Evolutionary conservation across 306 rosid species (phyloP), one percentile per base, ranked within the genome.

Genomic region (Pterocarpus santalinus): DNA sequence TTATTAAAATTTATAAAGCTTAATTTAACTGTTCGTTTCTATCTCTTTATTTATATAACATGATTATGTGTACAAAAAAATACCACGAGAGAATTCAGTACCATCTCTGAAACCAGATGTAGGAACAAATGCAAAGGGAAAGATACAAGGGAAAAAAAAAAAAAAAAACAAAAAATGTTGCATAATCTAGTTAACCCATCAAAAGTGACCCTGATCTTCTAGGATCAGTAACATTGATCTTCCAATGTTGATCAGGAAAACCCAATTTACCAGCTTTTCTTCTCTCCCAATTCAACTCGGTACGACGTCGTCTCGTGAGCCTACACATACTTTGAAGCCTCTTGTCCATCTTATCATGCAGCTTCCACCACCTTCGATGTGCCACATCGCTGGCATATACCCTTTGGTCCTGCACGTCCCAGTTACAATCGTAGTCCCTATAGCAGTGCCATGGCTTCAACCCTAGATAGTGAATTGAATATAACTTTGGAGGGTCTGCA

Each of bases 311-410:
- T 70, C 82, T 70, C 15, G 94, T 95, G 66, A 95, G 68, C 83
- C 89, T 46, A 82, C 99, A 95, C 65, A 91, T 79, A 7, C 63
- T 34, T 79, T 90, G 92, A 88, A 95, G 76, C 68, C 17, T 66
- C 43, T 46, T 33, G 5, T 91, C 89, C 94, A 95, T 88, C 28
- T 28, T 79, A 32, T 95, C 99, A 32, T 93, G 86, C 0, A 95
- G 28, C 60, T 66, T 87, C 99, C 99, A 95, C 99, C 99, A 95
- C 69, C 90, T 82, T 58, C 12, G 63, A 44, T 95, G 99, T 1
- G 99, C 99, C 73, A 89, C 96, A 76, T 95, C 98, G 41, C 97
- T 93, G 2, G 99, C 99, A 65, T 95, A 95, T 1, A 95, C 98
- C 7, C 82, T 84, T 14, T 91, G 94, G 34, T 89, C 91, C 28